Conservation (phyloP, 805 yeast species). For the Ogataea nakhonphanomensis region DNA sequence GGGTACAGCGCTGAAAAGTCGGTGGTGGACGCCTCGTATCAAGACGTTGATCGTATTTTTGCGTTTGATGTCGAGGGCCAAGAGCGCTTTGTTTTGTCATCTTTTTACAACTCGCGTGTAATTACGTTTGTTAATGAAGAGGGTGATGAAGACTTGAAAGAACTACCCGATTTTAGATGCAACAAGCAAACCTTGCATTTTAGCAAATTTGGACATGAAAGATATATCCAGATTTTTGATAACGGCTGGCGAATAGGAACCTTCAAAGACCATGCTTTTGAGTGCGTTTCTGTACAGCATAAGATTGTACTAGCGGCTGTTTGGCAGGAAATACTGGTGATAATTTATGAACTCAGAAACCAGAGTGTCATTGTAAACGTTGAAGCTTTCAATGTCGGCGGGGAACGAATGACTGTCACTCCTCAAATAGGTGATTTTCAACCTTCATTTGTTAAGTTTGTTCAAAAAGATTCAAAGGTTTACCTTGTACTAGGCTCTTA, state of each 20-base stretch:
- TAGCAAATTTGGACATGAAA: conserved; percentile 4
- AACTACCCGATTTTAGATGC: conserved; percentile 11
- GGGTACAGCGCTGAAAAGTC: conserved; percentile 27
- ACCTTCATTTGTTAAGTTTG: conserved; percentile 17
- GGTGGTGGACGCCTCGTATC: conserved; percentile 11
- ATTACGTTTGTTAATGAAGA: conserved; percentile 9
- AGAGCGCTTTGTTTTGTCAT: conserved; percentile 15
- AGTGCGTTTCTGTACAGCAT: conserved; percentile 10
- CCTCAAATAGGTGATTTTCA: conserved; percentile 14
- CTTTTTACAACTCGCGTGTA: conserved; percentile 12
- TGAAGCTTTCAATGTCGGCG: conserved; percentile 15
- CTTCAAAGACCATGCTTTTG: conserved; percentile 9
- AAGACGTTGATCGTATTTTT: conserved; percentile 15
- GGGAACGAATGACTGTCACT: conserved; percentile 3
- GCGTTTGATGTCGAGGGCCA: conserved; percentile 7
- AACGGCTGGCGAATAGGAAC: conserved; percentile 24
- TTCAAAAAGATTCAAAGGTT: neutral
- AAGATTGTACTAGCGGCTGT: conserved; percentile 18
- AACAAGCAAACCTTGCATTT: conserved; percentile 17
- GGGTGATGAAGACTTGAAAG: conserved; percentile 9
- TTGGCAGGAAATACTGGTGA: conserved; percentile 10
- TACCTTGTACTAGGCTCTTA: conserved; percentile 20
- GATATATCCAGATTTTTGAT: conserved; percentile 21
- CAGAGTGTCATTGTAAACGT: conserved; percentile 9
- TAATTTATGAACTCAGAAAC: conserved; percentile 16